Evolutionary conservation across 768 basidiomycete genomes (phyloP).

Genomic region (Dacryopinax spathularia): DNA sequence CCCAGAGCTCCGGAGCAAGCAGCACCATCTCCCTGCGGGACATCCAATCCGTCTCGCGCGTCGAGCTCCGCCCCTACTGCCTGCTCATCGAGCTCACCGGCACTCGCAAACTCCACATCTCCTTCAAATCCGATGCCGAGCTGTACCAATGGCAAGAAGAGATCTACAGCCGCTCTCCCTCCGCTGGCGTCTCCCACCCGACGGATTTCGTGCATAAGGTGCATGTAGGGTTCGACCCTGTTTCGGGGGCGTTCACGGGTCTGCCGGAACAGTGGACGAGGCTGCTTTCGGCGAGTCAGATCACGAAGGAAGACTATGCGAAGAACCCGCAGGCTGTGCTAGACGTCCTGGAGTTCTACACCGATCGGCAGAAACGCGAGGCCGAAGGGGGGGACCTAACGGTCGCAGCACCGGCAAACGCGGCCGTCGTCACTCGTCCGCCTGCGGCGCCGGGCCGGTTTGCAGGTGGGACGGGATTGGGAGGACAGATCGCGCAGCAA

Average conservation of each 20-base stretch:
- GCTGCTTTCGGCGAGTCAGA: conserved; percentile 90
- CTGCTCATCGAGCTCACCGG: conserved; percentile 63
- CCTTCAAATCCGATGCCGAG: conserved; percentile 87
- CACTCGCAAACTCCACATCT: conserved; percentile 65
- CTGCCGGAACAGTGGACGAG: conserved; percentile 97
- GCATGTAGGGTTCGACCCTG: conserved; percentile 91
- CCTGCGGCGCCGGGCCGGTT: conserved; percentile 55
- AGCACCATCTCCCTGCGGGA: conserved; percentile 54
- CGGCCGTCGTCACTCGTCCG: conserved; percentile 10
- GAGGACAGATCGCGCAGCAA: conserved; percentile 34
- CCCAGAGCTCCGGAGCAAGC: conserved; percentile 42
- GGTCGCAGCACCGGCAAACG: conserved; percentile 20
- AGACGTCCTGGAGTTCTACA: conserved; percentile 96
- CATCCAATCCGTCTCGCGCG: conserved; percentile 76
- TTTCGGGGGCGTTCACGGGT: conserved; percentile 93
- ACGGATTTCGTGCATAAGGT: conserved; percentile 99
- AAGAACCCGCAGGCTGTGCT: conserved; percentile 94
- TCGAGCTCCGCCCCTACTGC: conserved; percentile 90
- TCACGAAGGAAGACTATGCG: conserved; percentile 94
- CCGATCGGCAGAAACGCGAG: conserved; percentile 93
- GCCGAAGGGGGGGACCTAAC: conserved; percentile 42
- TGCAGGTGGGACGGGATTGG: conserved; percentile 83
- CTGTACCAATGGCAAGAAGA: conserved; percentile 98
- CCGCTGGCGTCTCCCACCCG: conserved; percentile 86
- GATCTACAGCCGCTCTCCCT: conserved; percentile 78